Base-by-base conservation (phyloP, 139 green algal genomes). In the Volvox reticuliferus region DNA sequence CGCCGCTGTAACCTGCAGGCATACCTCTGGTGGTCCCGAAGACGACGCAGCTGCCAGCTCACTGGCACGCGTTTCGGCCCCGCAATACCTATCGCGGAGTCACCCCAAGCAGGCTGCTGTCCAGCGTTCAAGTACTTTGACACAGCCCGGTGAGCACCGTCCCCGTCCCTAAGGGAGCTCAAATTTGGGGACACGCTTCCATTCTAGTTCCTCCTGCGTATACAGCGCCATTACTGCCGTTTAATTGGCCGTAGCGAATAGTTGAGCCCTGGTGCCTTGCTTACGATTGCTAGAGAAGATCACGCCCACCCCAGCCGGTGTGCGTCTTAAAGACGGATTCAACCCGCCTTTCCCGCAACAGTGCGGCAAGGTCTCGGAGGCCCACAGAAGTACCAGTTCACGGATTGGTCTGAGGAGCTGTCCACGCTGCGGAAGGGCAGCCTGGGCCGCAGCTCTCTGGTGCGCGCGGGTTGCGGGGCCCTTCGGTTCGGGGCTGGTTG, bases 391-490 rank as follows among this genome's bases (percentile, higher is more conserved):
- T 88, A 88, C 63, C 33, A 63, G 13, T 63, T 78, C 82, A 88
- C 82, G 30, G 83, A 88, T 33, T 88, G 83, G 83, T 30, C 67
- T 3, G 65, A 80, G 65, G 83, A 88, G 67, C 83, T 88, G 2
- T 63, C 67, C 6, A 69, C 35, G 24, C 83, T 88, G 82, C 82
- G 82, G 21, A 79, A 65, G 81, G 16, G 37, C 26, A 63, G 61
- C 14, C 6, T 73, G 18, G 19, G 16, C 55, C 81, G 61, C 50
- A 67, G 79, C 79, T 86, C 78, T 12, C 36, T 67, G 78, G 78
- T 83, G 35, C 22, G 78, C 32, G 12, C 35, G 35, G 78, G 6
- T 14, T 61, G 14, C 1, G 2, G 19, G 76, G n/a, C n/a, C 44
- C 5, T 55, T 55, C 44, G 44, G 44, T 55, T 55, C 44, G 44